Percentiles rank a stretch among this genome's conserved stretches.
These are phyloP conservation scores for Trametes meyenii DNA, from an alignment of 768 basidiomycete genomes.

Conservation along the genomic window DNA sequence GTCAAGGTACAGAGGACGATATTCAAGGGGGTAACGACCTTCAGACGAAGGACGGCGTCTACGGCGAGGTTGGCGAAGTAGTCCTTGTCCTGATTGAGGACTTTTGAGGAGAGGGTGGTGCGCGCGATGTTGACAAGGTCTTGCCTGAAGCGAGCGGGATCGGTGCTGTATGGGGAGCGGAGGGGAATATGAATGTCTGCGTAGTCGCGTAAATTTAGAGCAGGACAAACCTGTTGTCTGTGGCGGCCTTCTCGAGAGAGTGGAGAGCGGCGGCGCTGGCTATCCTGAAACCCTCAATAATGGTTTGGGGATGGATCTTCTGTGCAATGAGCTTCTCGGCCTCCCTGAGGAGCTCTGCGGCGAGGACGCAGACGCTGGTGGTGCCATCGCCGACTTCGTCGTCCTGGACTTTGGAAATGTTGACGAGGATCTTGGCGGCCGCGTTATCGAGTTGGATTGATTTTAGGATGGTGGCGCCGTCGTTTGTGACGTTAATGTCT, in stretches of 20 bases:
- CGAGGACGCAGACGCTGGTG: conserved; percentile 88
- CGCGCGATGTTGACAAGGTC: conserved; percentile 97
- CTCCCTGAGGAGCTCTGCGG: conserved; percentile 89
- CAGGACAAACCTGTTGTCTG: conserved; percentile 70
- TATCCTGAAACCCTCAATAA: conserved; percentile 95
- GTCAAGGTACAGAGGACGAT: conserved; percentile 4
- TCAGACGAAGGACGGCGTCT: conserved; percentile 90
- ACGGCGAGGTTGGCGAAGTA: conserved; percentile 99
- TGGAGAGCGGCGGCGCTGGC: conserved; percentile 83
- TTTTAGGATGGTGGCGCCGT: conserved; percentile 98
- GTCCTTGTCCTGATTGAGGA: conserved; percentile 93
- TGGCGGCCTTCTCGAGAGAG: conserved; percentile 80
- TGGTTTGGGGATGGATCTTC: conserved; percentile 97
- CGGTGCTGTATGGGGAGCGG: conserved; percentile 49
- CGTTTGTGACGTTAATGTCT: conserved; percentile 96
- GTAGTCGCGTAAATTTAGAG: not conserved
- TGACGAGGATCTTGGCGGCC: conserved; percentile 98
- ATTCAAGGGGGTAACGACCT: conserved; percentile 47
- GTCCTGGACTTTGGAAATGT: conserved; percentile 99
- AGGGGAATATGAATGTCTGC: no score
- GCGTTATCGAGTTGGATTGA: conserved; percentile 98
- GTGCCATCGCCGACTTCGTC: conserved; percentile 98
- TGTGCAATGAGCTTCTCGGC: conserved; percentile 91
- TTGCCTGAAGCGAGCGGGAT: conserved; percentile 75
- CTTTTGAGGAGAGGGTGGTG: conserved; percentile 95